These are phyloP conservation scores for Pestalotiopsis sp. DNA, from an alignment of 2,329 filamentous ascomycete species.

Conservation along the genomic window DNA sequence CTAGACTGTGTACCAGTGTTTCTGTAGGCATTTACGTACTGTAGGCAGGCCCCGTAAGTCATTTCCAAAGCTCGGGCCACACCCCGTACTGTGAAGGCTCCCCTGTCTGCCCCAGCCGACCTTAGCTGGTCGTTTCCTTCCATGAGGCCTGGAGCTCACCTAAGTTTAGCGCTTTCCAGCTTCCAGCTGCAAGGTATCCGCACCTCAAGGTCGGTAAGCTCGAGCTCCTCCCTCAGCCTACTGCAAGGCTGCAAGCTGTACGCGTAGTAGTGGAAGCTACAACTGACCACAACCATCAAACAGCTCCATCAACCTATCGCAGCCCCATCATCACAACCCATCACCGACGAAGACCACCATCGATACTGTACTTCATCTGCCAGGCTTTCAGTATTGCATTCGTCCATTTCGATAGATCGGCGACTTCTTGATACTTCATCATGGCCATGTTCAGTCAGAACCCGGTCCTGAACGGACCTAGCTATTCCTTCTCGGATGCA, in stretches of 20 bases:
- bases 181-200: too few relatives aligned
- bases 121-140: too few relatives aligned
- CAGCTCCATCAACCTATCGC: constrained; percentile 14
- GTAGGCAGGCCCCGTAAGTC: constrained; percentile 1
- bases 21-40: neutral
- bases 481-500: constrained; percentile 68
- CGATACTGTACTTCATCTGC: neutral
- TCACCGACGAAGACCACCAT: constrained; percentile 13
- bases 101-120: neutral
- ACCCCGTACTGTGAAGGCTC: neutral
- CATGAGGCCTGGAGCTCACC: neutral
- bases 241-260: constrained; percentile 55
- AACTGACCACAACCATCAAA: constrained; percentile 18
- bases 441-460: constrained; percentile 75
- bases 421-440: constrained; percentile 25
- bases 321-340: constrained; percentile 11
- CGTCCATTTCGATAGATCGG: neutral
- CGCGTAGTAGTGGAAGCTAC: constrained; percentile 21
- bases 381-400: neutral
- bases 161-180: neutral
- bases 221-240: constrained; percentile 3
- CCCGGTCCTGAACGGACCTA: constrained; percentile 68
- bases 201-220: neutral
- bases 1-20: neutral
- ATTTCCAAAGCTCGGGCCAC: constrained; percentile 17